These are phyloP conservation scores for Coffea humblotiana DNA, from an alignment of 305 asterid genomes.

Conservation along the genomic window DNA sequence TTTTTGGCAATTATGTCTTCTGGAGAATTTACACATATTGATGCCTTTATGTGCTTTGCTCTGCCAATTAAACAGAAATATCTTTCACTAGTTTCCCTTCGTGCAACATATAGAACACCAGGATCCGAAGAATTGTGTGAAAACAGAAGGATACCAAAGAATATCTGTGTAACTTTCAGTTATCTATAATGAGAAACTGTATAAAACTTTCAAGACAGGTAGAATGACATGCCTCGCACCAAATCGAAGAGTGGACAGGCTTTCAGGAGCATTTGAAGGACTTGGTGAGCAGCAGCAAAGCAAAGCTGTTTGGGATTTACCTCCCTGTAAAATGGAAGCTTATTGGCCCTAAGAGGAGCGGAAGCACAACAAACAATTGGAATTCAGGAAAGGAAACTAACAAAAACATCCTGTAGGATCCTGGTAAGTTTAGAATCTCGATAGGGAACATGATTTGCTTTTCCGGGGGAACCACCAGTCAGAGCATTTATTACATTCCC, in stretches of 20 bases:
- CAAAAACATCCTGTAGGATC: constrained; percentile 80
- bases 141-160: background rate
- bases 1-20: constrained; percentile 42
- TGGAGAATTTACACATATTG: constrained; percentile 31
- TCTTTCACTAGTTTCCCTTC: constrained; percentile 9
- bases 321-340: constrained; percentile 56
- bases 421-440: constrained; percentile 93
- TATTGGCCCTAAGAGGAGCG: constrained; percentile 25
- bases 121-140: background rate
- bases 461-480: constrained; percentile 52
- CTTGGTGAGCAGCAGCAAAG: constrained; percentile 96
- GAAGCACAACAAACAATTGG: constrained; percentile 15
- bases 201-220: background rate
- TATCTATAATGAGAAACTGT: background rate
- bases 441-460: constrained; percentile 72
- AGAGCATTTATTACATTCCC: constrained; percentile 88
- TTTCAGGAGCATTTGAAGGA: constrained; percentile 73
- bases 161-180: background rate
- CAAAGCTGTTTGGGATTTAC: constrained; percentile 71
- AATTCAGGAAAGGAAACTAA: constrained; percentile 39
- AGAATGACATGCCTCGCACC: constrained; percentile 59
- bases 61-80: constrained; percentile 33
- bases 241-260: constrained; percentile 82
- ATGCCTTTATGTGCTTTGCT: constrained; percentile 78
- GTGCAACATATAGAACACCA: background rate